Evolutionary conservation across 2,329 filamentous ascomycete species (phyloP).

Genomic region (Fusarium tanahbumbuense): DNA sequence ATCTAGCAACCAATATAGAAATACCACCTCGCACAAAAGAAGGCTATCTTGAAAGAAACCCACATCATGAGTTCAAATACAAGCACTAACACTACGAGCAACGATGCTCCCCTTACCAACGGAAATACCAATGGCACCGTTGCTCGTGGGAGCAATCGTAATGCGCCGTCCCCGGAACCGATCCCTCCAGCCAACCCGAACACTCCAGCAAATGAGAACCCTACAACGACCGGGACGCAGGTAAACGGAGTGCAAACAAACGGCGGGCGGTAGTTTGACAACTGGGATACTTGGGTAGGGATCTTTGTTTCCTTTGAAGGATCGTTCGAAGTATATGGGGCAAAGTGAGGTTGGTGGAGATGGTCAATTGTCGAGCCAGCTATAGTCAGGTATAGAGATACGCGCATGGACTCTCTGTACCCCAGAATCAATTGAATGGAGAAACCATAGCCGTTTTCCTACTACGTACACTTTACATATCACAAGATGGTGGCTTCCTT

Average conservation of each 20-base stretch:
- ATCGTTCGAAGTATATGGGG: neutral
- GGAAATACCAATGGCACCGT: neutral
- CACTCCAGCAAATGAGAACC: neutral
- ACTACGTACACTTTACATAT: neutral
- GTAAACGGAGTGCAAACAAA: neutral
- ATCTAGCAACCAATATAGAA: neutral
- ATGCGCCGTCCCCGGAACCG: neutral
- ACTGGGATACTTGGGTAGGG: fast-evolving
- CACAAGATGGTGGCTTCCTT: neutral
- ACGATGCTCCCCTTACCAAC: neutral
- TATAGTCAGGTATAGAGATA: neutral
- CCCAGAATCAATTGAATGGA: neutral
- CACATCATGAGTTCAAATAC: neutral
- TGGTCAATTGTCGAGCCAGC: neutral
- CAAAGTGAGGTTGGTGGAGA: neutral
- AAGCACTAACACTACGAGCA: neutral
- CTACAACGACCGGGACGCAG: neutral
- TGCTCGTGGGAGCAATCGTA: neutral
- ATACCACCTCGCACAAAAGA: neutral
- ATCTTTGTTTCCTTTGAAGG: neutral
- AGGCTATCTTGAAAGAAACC: fast-evolving
- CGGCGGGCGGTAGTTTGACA: neutral
- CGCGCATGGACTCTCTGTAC: fast-evolving
- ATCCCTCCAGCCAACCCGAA: neutral
- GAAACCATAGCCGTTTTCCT: neutral